Evolutionary conservation across 306 rosid genomes (phyloP).

Genomic region (Gynostemma pentaphyllum): DNA sequence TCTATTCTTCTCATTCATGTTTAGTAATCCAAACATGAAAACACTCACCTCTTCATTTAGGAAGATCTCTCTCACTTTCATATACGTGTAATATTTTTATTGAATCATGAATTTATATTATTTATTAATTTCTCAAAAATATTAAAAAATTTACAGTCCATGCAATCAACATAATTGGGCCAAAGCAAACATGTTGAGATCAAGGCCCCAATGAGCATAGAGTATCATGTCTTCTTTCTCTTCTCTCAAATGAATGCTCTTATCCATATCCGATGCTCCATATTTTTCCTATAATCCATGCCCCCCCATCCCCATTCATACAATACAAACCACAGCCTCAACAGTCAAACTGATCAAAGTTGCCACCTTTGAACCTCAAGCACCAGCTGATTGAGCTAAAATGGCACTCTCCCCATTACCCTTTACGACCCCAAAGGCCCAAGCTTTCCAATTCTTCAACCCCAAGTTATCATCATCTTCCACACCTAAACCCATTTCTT

Average conservation of each 20-base stretch:
- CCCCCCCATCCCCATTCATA: background rate
- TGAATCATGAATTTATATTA: too few relatives aligned
- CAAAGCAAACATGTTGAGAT: too few relatives aligned
- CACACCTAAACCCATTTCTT: slow-evolving; percentile 1
- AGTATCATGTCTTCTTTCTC: background rate
- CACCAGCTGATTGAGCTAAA: slow-evolving; percentile 1
- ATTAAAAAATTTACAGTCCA: too few relatives aligned
- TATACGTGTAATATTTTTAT: too few relatives aligned
- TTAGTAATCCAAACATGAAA: too few relatives aligned
- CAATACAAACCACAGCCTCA: slow-evolving; percentile 5
- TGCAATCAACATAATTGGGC: background rate
- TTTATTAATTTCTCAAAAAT: too few relatives aligned
- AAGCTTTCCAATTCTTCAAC: slow-evolving; percentile 5
- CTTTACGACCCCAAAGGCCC: slow-evolving; percentile 20
- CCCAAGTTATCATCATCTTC: slow-evolving; percentile 14
- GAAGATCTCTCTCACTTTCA: too few relatives aligned
- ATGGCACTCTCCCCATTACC: slow-evolving; percentile 48
- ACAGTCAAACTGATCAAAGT: background rate
- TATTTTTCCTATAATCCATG: background rate
- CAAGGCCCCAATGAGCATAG: background rate
- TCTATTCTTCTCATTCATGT: too few relatives aligned
- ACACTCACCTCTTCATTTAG: too few relatives aligned
- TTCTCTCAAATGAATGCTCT: too few relatives aligned
- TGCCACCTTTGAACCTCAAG: background rate
- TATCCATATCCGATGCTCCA: slow-evolving; percentile 3